Evolutionary conservation across 208 protist species (phyloP).

Genomic region (Crithidia expoeki): DNA sequence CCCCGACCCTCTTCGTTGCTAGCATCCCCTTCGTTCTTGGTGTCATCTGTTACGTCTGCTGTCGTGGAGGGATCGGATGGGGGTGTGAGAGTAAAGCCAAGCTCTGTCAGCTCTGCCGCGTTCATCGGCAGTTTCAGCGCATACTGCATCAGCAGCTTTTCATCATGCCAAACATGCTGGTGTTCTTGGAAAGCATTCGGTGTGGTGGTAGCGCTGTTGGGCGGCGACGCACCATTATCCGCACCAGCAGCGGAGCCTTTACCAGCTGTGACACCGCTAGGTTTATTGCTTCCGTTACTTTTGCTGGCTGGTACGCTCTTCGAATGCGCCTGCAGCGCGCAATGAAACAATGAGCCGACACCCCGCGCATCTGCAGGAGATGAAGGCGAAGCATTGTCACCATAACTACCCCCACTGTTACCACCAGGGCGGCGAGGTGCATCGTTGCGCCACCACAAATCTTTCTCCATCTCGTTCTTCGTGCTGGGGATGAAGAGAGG

Average conservation of each 20-base stretch:
- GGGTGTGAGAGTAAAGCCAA: constrained; percentile 49
- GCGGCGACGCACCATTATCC: too few relatives aligned
- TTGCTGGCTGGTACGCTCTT: not conserved
- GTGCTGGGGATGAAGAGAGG: constrained; percentile 55
- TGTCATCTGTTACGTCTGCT: not conserved
- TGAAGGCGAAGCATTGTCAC: not conserved
- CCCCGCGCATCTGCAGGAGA: constrained; percentile 1
- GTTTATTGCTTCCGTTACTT: not conserved
- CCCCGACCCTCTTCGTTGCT: not conserved
- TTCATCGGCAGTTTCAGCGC: constrained; percentile 57
- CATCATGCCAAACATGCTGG: constrained; percentile 47
- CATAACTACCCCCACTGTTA: not conserved
- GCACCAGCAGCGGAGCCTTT: not conserved
- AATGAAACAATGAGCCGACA: constrained; percentile 28
- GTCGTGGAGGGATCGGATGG: not conserved
- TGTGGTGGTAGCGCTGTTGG: not conserved
- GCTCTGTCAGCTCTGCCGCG: constrained; percentile 37
- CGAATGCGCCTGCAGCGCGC: constrained; percentile 17
- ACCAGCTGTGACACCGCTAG: not conserved
- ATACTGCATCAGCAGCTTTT: constrained; percentile 39
- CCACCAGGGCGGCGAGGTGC: constrained; percentile 29
- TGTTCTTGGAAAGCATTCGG: constrained; percentile 20
- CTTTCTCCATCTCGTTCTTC: constrained; percentile 48
- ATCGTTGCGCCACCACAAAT: constrained; percentile 81
- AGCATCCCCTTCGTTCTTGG: not conserved